These are phyloP conservation scores for Aureobasidium leucospermi DNA, from an alignment of 2,329 filamentous ascomycete species.

Conservation along the genomic window DNA sequence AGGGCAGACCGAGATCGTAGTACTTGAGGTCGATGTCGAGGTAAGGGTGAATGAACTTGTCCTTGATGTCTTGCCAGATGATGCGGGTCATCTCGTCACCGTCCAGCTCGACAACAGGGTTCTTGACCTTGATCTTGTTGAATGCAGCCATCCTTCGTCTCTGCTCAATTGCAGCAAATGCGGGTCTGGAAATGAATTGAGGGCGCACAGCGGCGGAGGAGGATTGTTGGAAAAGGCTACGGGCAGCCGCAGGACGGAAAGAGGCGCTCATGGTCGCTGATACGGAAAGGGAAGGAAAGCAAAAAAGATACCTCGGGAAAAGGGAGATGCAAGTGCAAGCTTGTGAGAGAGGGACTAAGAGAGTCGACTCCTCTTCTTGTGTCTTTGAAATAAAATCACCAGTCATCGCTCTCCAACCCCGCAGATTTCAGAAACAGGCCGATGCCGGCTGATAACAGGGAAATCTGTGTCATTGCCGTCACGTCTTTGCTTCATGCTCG, in stretches of 20 bases:
- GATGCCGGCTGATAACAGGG: constrained; percentile 11
- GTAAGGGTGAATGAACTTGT: constrained; percentile 96
- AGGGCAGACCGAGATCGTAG: constrained; percentile 62
- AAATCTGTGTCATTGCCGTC: constrained; percentile 4
- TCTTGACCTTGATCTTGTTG: constrained; percentile 98
- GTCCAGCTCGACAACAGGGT: constrained; percentile 95
- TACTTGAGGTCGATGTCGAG: constrained; percentile 91
- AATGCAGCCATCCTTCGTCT: constrained; percentile 34
- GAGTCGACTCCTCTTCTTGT: not conserved
- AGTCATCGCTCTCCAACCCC: constrained; percentile 10
- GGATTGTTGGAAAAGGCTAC: constrained; percentile 1
- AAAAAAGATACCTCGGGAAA: constrained; percentile 12
- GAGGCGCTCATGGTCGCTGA: constrained; percentile 13
- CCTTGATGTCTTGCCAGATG: constrained; percentile 99
- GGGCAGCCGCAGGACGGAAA: constrained; percentile 9
- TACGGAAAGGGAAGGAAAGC: not conserved
- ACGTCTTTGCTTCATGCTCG: not conserved
- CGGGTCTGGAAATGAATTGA: constrained; percentile 16
- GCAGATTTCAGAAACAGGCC: constrained; percentile 7
- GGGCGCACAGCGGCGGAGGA: constrained; percentile 14
- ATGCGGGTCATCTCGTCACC: constrained; percentile 95
- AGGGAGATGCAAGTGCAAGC: not conserved
- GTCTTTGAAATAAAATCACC: constrained; percentile 8
- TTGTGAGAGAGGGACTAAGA: not conserved
- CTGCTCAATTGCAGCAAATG: constrained; percentile 22